These are phyloP conservation scores for Daldinia grandis DNA, from an alignment of 495 filamentous ascomycete genomes.

Conservation along the genomic window DNA sequence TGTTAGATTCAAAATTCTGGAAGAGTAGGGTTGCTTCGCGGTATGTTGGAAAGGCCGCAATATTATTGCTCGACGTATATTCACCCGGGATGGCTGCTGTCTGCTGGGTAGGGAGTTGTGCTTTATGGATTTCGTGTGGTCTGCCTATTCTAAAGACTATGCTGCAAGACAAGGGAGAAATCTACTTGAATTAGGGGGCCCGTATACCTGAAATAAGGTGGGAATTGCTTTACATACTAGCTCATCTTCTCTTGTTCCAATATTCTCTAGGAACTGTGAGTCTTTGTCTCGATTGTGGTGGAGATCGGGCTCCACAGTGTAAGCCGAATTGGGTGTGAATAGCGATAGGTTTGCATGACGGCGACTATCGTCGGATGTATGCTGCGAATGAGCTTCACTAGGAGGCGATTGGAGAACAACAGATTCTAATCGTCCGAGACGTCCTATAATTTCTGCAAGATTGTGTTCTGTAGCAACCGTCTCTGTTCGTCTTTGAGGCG, in stretches of 20 bases:
- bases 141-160: not conserved
- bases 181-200: not conserved
- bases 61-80: not conserved
- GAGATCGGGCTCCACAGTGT: constrained; percentile 12
- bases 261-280: constrained; percentile 10
- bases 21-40: constrained; percentile 47
- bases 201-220: not conserved
- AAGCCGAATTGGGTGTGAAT: not conserved
- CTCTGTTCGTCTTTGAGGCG: constrained; percentile 26
- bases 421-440: not conserved
- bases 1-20: constrained; percentile 48
- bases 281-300: constrained; percentile 25
- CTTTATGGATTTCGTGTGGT: not conserved
- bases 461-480: not conserved
- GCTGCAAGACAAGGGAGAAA: not conserved
- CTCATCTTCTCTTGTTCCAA: constrained; percentile 27
- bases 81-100: not conserved
- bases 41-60: constrained; percentile 22
- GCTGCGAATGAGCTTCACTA: not conserved
- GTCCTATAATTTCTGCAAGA: not conserved
- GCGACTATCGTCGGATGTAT: not conserved
- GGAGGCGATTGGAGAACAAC: not conserved
- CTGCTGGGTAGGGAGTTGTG: not conserved
- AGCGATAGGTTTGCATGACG: not conserved
- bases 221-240: constrained; percentile 13